Conservation (phyloP, 345 rosid species). For the Toxicodendron radicans region DNA sequence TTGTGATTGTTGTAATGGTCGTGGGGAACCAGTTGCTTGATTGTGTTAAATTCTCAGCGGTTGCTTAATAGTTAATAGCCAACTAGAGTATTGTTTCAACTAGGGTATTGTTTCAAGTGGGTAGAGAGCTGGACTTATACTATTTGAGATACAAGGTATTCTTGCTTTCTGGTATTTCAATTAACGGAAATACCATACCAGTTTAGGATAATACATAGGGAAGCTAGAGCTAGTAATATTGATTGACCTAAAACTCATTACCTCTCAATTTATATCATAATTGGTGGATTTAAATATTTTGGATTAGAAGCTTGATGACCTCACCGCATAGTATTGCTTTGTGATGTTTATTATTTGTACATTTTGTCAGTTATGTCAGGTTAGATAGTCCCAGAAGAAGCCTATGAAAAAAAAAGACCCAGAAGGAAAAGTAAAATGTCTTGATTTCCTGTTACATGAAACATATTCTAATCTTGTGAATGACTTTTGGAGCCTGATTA, state of each 20-base stretch:
- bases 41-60: neutral
- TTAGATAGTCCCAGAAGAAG: neutral
- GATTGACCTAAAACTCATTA: neutral
- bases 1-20: neutral
- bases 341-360: neutral
- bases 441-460: neutral
- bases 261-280: neutral
- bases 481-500: neutral
- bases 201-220: neutral
- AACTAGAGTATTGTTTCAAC: neutral
- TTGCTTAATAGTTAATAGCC: neutral
- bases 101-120: neutral
- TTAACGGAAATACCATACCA: slow-evolving; percentile 6
- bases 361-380: neutral
- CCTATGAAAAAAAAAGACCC: too few relatives aligned
- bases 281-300: neutral
- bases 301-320: slow-evolving; percentile 1
- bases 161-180: slow-evolving; percentile 6
- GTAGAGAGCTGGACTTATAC: neutral
- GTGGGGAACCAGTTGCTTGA: slow-evolving; percentile 1
- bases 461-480: neutral
- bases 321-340: neutral
- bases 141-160: neutral
- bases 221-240: neutral
- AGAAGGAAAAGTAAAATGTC: neutral